Evolutionary conservation across 176 grass and related monocot species (phyloP), one percentile per base, ranked within the genome.

Genomic region (Oryza longistaminata): DNA sequence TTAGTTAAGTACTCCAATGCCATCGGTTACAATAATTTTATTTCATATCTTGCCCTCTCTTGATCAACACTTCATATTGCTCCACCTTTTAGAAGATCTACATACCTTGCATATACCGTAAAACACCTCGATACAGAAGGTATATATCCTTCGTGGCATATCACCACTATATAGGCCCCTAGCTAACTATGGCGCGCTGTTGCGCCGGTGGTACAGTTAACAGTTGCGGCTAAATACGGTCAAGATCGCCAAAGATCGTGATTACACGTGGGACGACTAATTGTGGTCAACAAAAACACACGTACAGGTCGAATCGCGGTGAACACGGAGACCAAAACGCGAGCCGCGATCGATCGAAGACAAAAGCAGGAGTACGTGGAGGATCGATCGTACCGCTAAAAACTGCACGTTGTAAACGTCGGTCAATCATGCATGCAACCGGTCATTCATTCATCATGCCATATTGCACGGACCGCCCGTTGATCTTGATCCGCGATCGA

Each of bases 341-440:
- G 55, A 61, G 55, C 55, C 55, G 55, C 8, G 19, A 22, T 61
- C 55, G 21, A 61, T 61, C 55, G 7, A 9, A 3, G 55, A 61
- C 55, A 61, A 61, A 22, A 61, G 7, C 55, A 61, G 55, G 55
- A 22, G 55, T 61, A n/a, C 55, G 55, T 61, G 55, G 19, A 21
- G 8, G 53, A 61, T 61, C 7, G 8, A 19, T 50, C 35, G 34
- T 14, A 61, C 40, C 13, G 70, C 55, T 10, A 22, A 61, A 61
- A 49, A 65, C 13, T 31, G 42, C 73, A 78, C 66, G 61, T 68
- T 22, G 66, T 65, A 22, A 77, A 52, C 25, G 50, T 42, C 72
- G 16, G 55, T 52, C 29, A 33, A 77, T 39, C 39, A 40, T 40
- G 39, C 53, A 61, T 61, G 55, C 55, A 42, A 66, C 17, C 34